Evolutionary conservation across 345 rosid species (phyloP), one percentile per base, ranked within the genome.

Genomic region (Kandelia obovata): DNA sequence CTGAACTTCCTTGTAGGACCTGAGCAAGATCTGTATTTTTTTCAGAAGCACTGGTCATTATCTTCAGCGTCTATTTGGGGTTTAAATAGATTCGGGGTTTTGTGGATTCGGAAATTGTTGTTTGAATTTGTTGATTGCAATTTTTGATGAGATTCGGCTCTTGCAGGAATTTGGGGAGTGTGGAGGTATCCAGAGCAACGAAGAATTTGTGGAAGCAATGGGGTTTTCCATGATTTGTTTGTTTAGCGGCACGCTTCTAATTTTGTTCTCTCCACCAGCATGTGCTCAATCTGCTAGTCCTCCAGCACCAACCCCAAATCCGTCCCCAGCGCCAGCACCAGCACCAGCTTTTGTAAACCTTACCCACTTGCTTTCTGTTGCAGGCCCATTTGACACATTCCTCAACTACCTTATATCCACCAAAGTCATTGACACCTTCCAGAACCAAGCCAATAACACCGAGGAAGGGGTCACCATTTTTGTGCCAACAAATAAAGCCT

Each of bases 361-460:
- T 74, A 88, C 96, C 0, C 69, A 76, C 56, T 84, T 94, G n/a
- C 87, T 94, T 62, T 75, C 88, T 0, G 95, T 89, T 23, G 97
- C 96, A 0, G 98, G 98, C 56, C 95, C 97, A 0, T 94, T 80
- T 83, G 79, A 81, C 59, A 89, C 88, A 7, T 89, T 94, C 84
- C 95, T 91, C 6, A 75, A 73, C 72, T 81, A 87, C 77, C 87
- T 94, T 31, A 66, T 76, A 62, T 85, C 96, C 21, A 83, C 93
- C 32, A 88, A 89, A 69, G 96, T 91, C 76, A 81, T 94, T 1
- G 92, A 86, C 16, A 91, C 96, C 34, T 85, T 94, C 82, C 97
- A 94, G 75, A 83, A 74, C 87, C 96, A 86, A 79, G 98, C 92
- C 70, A 94, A 94, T 88, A 85, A 86, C 75, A 89, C 96, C 0